Evolutionary conservation across 2,329 filamentous ascomycete genomes (phyloP), one percentile per base, ranked within the genome.

Genomic region (Lecanicillium sp.): DNA sequence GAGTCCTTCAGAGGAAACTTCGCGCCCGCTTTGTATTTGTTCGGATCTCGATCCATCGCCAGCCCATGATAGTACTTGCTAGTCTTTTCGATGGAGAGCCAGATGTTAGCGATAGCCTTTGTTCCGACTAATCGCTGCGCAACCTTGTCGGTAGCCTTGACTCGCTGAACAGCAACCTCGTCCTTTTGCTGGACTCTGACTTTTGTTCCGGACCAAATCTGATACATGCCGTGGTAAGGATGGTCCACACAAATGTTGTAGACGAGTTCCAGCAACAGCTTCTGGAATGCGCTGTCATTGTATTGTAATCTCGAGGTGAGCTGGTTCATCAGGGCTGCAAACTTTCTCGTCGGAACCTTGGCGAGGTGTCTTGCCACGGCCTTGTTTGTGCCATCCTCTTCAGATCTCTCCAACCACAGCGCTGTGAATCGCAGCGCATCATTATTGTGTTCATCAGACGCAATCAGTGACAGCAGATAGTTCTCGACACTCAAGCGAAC

Each of bases 171-270:
- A 1, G 86, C 84, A 4, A 83, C 75, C 29, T 84, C 77, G 48
- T 96, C 90, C 49, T 84, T 81, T 37, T 70, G 71, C 49, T 81
- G 79, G 36, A 73, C 74, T 43, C 79, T 81, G 37, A 75, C 79
- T 50, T 81, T 84, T 32, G 77, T 80, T 17, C 84, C 81, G 3
- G 89, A 86, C 69, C 90, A 96, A 30, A 98, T 87, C 50, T 97
- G 89, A 57, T 98, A 94, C 80, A 97, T 90, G 35, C 88, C 88
- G 56, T 98, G 94, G 58, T 89, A 95, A 0, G 92, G 94, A 61
- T 99, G 92, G 41, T 98, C 88, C 10, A 76, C 71, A 54, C 90
- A 97, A 40, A 98, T 95, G 8, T 80, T 81, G 52, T 80, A 78
- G 4, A 97, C 80, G 14, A 98, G 66, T 2, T 71, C 68, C 37